Conservation (phyloP, 208 protist genomes). For the Crithidia acanthocephali region DNA sequence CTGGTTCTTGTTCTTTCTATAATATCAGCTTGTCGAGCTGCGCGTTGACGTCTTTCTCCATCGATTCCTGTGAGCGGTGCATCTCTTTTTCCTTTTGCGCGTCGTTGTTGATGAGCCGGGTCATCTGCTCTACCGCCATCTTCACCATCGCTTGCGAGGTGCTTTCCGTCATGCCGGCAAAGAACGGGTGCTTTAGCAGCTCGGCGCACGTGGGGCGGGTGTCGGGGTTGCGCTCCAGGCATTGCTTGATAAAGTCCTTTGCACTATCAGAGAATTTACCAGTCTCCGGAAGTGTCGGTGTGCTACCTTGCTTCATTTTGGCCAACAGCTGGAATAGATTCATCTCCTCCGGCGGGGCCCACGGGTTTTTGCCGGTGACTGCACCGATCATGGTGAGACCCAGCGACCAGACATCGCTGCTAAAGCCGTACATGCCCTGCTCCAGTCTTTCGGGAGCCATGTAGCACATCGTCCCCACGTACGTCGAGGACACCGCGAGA, state of each 20-base stretch:
- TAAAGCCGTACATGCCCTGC: conserved; percentile 91
- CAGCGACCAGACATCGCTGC: conserved; percentile 93
- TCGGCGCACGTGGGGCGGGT: conserved; percentile 65
- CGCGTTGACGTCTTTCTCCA: conserved; percentile 71
- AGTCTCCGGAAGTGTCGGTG: conserved; percentile 65
- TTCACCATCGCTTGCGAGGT: conserved; percentile 81
- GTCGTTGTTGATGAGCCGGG: conserved; percentile 79
- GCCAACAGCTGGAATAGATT: conserved; percentile 86
- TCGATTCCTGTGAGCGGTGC: conserved; percentile 52
- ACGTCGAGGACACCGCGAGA: conserved; percentile 87
- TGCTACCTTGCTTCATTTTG: conserved; percentile 80
- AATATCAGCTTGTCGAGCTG: conserved; percentile 73
- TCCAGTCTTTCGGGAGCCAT: conserved; percentile 94
- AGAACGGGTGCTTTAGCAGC: conserved; percentile 82
- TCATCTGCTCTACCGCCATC: conserved; percentile 87
- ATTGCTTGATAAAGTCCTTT: conserved; percentile 78
- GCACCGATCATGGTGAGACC: conserved; percentile 89
- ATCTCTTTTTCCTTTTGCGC: conserved; percentile 64
- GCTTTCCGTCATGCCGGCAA: conserved; percentile 67
- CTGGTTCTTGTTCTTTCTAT: conserved; percentile 17
- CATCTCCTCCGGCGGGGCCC: conserved; percentile 88
- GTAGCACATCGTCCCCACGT: conserved; percentile 95
- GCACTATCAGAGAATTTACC: conserved; percentile 68
- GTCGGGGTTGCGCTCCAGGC: conserved; percentile 78
- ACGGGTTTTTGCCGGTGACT: conserved; percentile 85